Base-by-base conservation (phyloP, 345 rosid genomes). In the Salix dunnii region DNA sequence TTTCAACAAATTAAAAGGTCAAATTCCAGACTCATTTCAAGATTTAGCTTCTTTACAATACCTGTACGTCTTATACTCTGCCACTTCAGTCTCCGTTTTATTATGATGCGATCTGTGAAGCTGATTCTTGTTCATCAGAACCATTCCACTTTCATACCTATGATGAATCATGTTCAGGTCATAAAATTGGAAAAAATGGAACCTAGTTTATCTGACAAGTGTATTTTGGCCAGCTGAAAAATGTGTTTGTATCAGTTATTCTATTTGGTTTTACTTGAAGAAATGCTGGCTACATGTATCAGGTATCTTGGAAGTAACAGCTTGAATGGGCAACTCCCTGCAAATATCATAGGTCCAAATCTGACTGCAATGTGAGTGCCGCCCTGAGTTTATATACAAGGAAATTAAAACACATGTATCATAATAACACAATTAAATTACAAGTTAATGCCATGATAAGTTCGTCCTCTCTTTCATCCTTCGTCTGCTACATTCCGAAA, bases 271-370 rank as follows among this genome's bases (percentile, higher is more conserved):
- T 67, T 14, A 23, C 7, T 48, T 3, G 23, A 60, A 68, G 27
- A 51, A 72, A 27, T 20, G 21, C 36, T 23, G 31, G 61, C 48
- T 46, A 55, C 51, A 18, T 67, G 7, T 72, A 3, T 51, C 80
- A 89, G 92, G 79, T 87, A 81, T 78, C 86, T 89, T 76, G 92
- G 90, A 61, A 82, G 64, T 78, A 86, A 89, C 84, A 79, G 72
- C 79, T 82, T 89, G 85, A 82, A 36, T 64, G 89, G 92, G 46
- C 80, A 76, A 74, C 78, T 87, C 35, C 89, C 92, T 17, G 77
- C 70, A 36, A 81, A 81, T 60, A 79, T 86, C 76, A 18, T 82
- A 62, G 78, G 84, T 38, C 64, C 81, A n/a, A 46, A 75, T 31
- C 87, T 89, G 13, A 43, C 33, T 63, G 88, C 89, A 40, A 17